Evolutionary conservation across 306 rosid species (phyloP).

Genomic region (Boehmeria nivea): DNA sequence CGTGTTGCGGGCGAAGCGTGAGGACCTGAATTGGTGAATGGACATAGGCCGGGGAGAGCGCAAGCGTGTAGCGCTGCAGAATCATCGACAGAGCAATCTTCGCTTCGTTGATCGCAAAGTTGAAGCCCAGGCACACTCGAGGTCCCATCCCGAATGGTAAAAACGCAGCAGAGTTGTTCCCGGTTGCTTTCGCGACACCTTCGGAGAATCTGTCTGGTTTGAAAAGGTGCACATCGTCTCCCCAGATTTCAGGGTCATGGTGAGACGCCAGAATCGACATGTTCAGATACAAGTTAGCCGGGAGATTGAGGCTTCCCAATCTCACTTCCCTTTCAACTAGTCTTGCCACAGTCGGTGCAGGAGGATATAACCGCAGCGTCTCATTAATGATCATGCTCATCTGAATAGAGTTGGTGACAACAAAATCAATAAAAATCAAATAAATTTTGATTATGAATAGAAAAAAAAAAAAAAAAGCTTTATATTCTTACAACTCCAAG

Average conservation of each 20-base stretch:
- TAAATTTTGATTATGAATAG: too few species aligned
- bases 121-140: conserved; percentile 15
- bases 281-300: neutral
- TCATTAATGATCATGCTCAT: conserved; percentile 26
- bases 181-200: conserved; percentile 22
- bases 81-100: conserved; percentile 29
- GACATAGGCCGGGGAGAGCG: conserved; percentile 17
- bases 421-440: neutral
- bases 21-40: conserved; percentile 2
- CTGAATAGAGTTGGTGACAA: conserved; percentile 7
- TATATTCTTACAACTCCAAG: conserved; percentile 11
- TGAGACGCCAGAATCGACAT: conserved; percentile 5
- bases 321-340: neutral
- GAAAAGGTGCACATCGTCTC: conserved; percentile 22
- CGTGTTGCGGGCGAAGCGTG: conserved; percentile 13
- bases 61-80: conserved; percentile 21
- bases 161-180: conserved; percentile 10
- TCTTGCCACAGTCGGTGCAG: neutral
- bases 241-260: conserved; percentile 28
- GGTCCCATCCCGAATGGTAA: conserved; percentile 24
- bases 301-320: conserved; percentile 13
- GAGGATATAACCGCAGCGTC: conserved; percentile 23
- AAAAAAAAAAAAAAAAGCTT: neutral
- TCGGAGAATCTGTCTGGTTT: conserved; percentile 21
- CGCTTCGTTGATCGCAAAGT: conserved; percentile 21